These are phyloP conservation scores for Isochrysis galbana DNA, from an alignment of 78 protist species.

Conservation along the genomic window DNA sequence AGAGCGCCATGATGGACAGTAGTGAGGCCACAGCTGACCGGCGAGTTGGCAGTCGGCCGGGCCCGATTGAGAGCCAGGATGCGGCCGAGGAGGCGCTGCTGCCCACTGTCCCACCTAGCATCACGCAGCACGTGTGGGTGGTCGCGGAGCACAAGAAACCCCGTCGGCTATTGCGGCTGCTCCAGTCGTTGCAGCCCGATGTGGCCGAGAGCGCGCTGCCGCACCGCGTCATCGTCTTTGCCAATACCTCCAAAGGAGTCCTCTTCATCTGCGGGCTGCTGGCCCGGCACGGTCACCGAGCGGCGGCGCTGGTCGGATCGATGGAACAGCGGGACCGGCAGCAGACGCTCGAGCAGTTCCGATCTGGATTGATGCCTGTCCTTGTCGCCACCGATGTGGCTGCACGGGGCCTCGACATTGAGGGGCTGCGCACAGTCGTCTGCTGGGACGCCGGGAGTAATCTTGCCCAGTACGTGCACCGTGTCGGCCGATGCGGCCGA, in stretches of 20 bases:
- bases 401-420: constrained; percentile 25
- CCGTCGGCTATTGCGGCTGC: background rate
- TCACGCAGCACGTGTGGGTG: constrained; percentile 82
- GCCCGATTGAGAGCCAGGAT: background rate
- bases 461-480: constrained; percentile 89
- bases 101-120: constrained; percentile 57
- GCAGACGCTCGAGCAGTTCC: background rate
- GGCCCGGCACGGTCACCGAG: constrained; percentile 30
- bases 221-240: constrained; percentile 64
- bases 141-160: constrained; percentile 17
- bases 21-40: background rate
- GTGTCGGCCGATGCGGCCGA: constrained; percentile 94
- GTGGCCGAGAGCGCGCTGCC: background rate
- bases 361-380: background rate
- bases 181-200: background rate
- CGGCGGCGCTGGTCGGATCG: background rate
- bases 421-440: constrained; percentile 34
- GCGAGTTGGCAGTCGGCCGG: background rate
- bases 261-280: constrained; percentile 44
- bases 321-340: constrained; percentile 35
- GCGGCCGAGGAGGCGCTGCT: constrained; percentile 80
- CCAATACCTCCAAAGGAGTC: constrained; percentile 72
- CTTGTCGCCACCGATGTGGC: constrained; percentile 38
- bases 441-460: constrained; percentile 40
- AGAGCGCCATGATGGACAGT: background rate